Conservation (phyloP, 2,329 filamentous ascomycete genomes). For the Talaromyces sp. region DNA sequence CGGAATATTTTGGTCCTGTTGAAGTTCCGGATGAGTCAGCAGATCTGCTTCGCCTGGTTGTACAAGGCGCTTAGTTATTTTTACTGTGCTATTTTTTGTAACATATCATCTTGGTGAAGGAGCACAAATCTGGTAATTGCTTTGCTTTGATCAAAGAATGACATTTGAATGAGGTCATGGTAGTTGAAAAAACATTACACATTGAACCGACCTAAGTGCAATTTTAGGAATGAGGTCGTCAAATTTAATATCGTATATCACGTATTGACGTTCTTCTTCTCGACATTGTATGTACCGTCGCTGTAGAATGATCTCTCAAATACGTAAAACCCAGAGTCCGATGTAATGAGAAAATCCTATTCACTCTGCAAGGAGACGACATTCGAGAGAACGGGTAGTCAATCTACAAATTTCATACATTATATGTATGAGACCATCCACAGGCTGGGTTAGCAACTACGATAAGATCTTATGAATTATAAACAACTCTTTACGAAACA, state of each 20-base stretch:
- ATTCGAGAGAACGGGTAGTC: background rate
- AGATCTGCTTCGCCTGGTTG: background rate
- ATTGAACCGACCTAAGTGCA: no score
- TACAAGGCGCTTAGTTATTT: conserved; percentile 4
- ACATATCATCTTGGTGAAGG: background rate
- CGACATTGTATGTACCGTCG: conserved; percentile 11
- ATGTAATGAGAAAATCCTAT: conserved; percentile 19
- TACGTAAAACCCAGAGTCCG: conserved; percentile 17
- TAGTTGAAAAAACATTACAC: no score
- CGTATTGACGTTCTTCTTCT: conserved; percentile 8
- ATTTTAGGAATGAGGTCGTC: background rate
- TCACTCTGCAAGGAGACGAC: conserved; percentile 22
- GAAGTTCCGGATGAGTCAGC: conserved; percentile 23
- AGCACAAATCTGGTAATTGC: background rate
- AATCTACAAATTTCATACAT: background rate
- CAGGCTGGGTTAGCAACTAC: background rate
- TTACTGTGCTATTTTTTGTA: background rate
- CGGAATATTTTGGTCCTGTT: conserved; percentile 44
- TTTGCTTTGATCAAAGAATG: background rate
- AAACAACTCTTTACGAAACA: background rate
- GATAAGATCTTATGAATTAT: background rate
- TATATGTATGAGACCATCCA: background rate
- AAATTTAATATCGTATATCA: conserved; percentile 9
- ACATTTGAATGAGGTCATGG: background rate
- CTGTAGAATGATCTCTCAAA: conserved; percentile 8